phyloP scores from a whole-genome alignment of 1,284 basidiomycete genomes.

The Tilletia indica region DNA sequence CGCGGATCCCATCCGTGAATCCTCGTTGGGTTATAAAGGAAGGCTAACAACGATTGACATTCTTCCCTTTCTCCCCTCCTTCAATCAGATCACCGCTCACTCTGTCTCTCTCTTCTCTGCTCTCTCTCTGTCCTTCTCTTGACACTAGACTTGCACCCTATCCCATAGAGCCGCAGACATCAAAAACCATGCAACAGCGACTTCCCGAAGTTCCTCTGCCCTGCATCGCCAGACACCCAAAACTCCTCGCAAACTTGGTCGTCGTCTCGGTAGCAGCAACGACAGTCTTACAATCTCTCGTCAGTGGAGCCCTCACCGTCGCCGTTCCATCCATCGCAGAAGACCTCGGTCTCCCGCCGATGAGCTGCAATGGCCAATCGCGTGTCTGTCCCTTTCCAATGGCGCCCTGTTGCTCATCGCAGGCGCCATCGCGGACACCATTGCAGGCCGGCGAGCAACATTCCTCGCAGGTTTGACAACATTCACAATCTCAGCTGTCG shows the following conservation, averaged over 20 bases:
- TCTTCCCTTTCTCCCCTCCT: conserved; percentile 6
- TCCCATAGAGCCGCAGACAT: neutral
- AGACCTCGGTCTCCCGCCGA: conserved; percentile 62
- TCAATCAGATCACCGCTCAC: neutral
- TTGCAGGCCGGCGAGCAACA: conserved; percentile 56
- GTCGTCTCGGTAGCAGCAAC: conserved; percentile 36
- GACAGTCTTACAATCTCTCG: conserved; percentile 52
- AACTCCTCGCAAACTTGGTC: conserved; percentile 21
- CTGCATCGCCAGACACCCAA: conserved; percentile 2
- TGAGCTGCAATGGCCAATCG: conserved; percentile 68
- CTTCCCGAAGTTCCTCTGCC: neutral
- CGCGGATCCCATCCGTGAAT: too few species aligned
- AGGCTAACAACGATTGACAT: neutral
- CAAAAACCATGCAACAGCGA: neutral
- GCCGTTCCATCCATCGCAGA: conserved; percentile 67
- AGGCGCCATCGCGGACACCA: conserved; percentile 59
- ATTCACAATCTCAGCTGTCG: conserved; percentile 50
- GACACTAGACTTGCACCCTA: neutral
- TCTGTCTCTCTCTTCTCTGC: neutral
- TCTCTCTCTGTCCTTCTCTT: neutral
- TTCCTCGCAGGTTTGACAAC: conserved; percentile 59
- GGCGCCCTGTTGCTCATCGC: conserved; percentile 64
- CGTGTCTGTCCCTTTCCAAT: conserved; percentile 62
- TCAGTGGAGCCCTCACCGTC: conserved; percentile 61
- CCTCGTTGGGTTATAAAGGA: neutral